Evolutionary conservation across 1,284 basidiomycete species (phyloP), one percentile per base, ranked within the genome.

Genomic region (Ustilago crameri): DNA sequence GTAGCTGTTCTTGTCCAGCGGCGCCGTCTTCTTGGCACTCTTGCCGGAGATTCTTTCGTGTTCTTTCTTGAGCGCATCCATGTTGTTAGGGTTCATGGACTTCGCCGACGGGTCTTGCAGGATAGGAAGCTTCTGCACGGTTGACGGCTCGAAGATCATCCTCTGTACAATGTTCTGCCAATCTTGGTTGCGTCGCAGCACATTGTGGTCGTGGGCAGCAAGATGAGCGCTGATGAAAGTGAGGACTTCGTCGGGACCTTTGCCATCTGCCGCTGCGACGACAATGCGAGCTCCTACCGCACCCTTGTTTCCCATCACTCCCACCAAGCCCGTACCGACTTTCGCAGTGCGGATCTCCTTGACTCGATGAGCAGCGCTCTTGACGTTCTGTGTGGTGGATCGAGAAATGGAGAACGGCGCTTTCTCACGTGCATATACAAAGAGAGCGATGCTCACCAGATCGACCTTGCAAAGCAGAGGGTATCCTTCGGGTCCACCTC

Each of bases 171-270:
- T 93, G 65, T 83, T 80, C 46, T 89, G 85, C 84, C 91, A 97
- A 84, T 98, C 92, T 5, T 86, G 86, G 70, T 96, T 88, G 17
- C 95, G 88, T n/a, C 85, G 84, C 17, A 86, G 83, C 40, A 95
- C 86, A 59, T 91, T 89, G 50, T 88, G 85, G 52, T 90, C 90
- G 82, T 95, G 91, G 4, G 95, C 91, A 3, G 93, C 85, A 48
- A 98, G 87, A 85, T 98, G 95, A 12, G 93, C 91, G 78, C 90
- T 91, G 22, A 98, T 91, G 80, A 98, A 98, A 7, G 95, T 98
- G 51, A 74, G 63, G 14, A 74, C 72, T 54, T 82, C 67, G 24
- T 54, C 48, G 12, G 56, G 56, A 9, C 69, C 74, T 17, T 59
- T 44, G 27, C 57, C 58, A 45, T 61, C 50, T 32, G 51, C 59